phyloP scores from a whole-genome alignment of 495 filamentous ascomycete genomes.

The Penicillium arizonense region DNA sequence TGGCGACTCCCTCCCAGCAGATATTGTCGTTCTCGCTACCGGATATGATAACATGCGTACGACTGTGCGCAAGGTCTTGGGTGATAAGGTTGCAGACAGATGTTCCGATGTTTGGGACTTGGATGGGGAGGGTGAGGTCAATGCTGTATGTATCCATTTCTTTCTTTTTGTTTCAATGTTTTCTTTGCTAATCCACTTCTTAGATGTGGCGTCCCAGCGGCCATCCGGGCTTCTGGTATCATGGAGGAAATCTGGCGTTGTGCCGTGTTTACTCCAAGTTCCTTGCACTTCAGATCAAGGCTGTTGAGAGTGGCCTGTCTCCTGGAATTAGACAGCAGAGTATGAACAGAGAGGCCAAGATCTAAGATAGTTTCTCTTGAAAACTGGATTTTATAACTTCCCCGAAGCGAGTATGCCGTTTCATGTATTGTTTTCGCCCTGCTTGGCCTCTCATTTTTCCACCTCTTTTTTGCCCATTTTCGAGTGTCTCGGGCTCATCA shows the following conservation, averaged over 20 bases:
- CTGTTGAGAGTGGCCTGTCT: conserved; percentile 52
- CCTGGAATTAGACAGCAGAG: conserved; percentile 1
- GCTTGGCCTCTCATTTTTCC: no score
- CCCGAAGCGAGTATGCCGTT: no score
- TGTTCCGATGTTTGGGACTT: conserved; percentile 76
- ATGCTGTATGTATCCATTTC: conserved; percentile 31
- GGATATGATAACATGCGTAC: conserved; percentile 80
- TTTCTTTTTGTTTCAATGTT: not conserved
- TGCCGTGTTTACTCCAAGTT: conserved; percentile 69
- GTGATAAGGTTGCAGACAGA: conserved; percentile 64
- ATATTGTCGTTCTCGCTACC: conserved; percentile 79
- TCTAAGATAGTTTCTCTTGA: no score
- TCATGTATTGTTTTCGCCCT: no score
- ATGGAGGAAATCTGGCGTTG: conserved; percentile 74
- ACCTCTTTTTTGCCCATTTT: no score
- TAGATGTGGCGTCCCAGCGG: conserved; percentile 70
- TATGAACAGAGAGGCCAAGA: no score
- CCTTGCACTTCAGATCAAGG: conserved; percentile 75
- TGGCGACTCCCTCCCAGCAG: conserved; percentile 63
- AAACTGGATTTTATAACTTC: no score
- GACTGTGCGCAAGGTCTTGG: conserved; percentile 58
- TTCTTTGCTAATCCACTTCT: conserved; percentile 9
- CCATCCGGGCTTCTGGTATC: conserved; percentile 76
- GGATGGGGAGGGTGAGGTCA: conserved; percentile 73
- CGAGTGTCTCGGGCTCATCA: no score